Conservation (phyloP, 805 yeast genomes). For the Torulaspora maleeae region DNA sequence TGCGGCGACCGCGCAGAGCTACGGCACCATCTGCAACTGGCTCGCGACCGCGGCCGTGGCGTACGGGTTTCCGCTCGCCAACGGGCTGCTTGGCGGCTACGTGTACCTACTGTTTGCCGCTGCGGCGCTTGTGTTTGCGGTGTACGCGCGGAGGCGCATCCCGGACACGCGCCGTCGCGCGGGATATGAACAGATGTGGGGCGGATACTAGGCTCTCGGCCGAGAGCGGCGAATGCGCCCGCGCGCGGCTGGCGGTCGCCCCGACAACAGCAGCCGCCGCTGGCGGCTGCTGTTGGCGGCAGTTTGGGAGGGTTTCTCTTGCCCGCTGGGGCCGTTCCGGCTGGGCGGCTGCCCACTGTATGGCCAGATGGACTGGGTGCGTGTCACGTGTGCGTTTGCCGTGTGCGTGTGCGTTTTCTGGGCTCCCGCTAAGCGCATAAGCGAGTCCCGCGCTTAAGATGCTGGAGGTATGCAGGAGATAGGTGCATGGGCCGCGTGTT, state of each 20-base stretch:
- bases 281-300: too few relatives aligned
- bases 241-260: too few relatives aligned
- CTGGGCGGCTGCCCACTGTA: too few relatives aligned
- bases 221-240: background rate
- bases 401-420: background rate
- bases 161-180: constrained; percentile 75
- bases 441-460: background rate
- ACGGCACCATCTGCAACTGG: constrained; percentile 92
- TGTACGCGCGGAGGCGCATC: constrained; percentile 40
- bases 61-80: constrained; percentile 69
- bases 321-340: too few relatives aligned
- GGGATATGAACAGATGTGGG: constrained; percentile 68
- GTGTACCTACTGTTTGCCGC: constrained; percentile 69
- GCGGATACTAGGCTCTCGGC: constrained; percentile 5
- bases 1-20: constrained; percentile 82
- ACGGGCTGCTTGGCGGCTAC: constrained; percentile 63
- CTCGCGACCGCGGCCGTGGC: constrained; percentile 80
- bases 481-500: background rate
- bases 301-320: too few relatives aligned
- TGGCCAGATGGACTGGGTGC: too few relatives aligned
- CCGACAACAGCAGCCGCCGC: too few relatives aligned
- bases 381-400: too few relatives aligned
- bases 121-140: constrained; percentile 47
- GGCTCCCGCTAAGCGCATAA: background rate
- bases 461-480: background rate